These are phyloP conservation scores for Pyronema omphalodes DNA, from an alignment of 495 filamentous ascomycete species.

Conservation along the genomic window DNA sequence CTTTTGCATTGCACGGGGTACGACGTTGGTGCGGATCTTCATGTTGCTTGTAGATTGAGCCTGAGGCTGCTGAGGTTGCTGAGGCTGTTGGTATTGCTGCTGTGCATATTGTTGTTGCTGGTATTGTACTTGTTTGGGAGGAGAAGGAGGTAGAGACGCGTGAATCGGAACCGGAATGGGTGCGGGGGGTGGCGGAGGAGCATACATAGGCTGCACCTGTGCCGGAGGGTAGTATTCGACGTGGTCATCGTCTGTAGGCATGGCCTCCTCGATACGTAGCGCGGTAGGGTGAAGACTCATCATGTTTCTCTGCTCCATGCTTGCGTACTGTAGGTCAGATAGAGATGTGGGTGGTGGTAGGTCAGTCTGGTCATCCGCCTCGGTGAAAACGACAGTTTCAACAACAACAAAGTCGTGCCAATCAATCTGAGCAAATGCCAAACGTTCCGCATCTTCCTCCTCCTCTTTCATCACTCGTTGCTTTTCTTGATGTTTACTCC, in stretches of 20 bases:
- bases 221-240: slow-evolving; percentile 23
- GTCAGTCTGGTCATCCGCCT: slow-evolving; percentile 67
- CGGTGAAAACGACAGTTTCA: slow-evolving; percentile 86
- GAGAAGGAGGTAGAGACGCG: slow-evolving; percentile 25
- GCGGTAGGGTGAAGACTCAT: slow-evolving; percentile 58
- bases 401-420: slow-evolving; percentile 97
- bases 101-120: slow-evolving; percentile 5
- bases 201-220: slow-evolving; percentile 4
- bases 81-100: slow-evolving; percentile 15
- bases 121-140: slow-evolving; percentile 23
- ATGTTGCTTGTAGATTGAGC: slow-evolving; percentile 31
- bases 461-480: slow-evolving; percentile 84
- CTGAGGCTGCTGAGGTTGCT: slow-evolving; percentile 21
- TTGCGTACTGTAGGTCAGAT: slow-evolving; percentile 78
- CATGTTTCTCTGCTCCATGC: slow-evolving; percentile 81
- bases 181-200: slow-evolving; percentile 16
- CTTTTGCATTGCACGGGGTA: slow-evolving; percentile 64
- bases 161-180: slow-evolving; percentile 7
- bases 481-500: slow-evolving; percentile 62
- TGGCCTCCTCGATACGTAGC: slow-evolving; percentile 84
- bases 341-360: slow-evolving; percentile 79
- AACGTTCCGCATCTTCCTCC: slow-evolving; percentile 61
- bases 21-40: slow-evolving; percentile 85
- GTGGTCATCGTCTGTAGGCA: slow-evolving; percentile 42
- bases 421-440: slow-evolving; percentile 81